Evolutionary conservation across 2,329 filamentous ascomycete genomes (phyloP), one percentile per base, ranked within the genome.

Genomic region (Xylariaceae sp.): DNA sequence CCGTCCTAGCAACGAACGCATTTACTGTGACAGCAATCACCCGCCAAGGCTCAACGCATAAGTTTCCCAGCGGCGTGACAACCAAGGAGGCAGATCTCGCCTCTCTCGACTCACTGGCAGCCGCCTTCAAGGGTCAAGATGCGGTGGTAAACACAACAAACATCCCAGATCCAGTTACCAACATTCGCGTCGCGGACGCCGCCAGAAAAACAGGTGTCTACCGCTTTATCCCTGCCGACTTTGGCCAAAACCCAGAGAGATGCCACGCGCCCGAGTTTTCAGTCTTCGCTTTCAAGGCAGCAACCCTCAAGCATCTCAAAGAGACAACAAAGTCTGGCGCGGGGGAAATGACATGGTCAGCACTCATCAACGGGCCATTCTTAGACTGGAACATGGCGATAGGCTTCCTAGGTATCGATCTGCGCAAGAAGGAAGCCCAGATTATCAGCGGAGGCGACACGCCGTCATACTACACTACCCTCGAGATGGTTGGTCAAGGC

Each of bases 141-240:
- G 46, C 46, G n/a, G 46, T 48, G 14, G 39, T 48, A 17, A 48
- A 48, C 46, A 39, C 38, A 14, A 48, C 38, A 36, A 34, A 18
- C 36, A 33, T 42, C 28, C 36, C 36, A 14, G 46, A 42, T 18
- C 22, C 19, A 13, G 36, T 14, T 2, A 28, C 34, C 6, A 17
- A 48, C 46, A 48, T 42, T 19, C 12, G 46, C 10, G 12, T 48
- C 2, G 34, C 34, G 5, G 46, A 48, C 16, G 46, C 46, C 19
- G 46, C 46, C 6, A 18, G 12, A 16, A 28, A 16, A 13, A 36
- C 46, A 2, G 46, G 46, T 13, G 46, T 48, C 18, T 42, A 49
- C 42, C 62, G 63, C n/a, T 60, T 64, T 44, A 53, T 67, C 45
- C 63, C 64, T 6, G 60, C 63, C 39, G 61, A 62, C 44, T 67